Base-by-base conservation (phyloP, 306 rosid species). In the Cucumis sativus region DNA sequence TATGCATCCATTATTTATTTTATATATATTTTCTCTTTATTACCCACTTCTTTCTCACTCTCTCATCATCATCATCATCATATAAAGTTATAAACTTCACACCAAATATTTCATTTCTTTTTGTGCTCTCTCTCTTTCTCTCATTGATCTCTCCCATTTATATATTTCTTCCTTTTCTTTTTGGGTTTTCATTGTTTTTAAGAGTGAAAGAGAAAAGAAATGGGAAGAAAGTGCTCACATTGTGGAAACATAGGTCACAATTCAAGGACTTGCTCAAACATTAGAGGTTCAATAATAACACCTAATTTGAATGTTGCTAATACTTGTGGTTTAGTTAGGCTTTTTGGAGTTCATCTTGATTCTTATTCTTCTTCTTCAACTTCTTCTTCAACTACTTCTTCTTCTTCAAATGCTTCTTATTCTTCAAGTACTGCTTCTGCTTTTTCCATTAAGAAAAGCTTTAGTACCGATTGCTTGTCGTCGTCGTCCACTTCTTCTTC, bases 171-270 rank as follows among this genome's bases (percentile, higher is more conserved):
- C 30, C 28, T 12, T 49, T 23, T 17, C 49, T 60, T 63, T 67
- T n/a, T 49, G 39, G 40, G 54, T 33, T 33, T 15, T 23, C 21
- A 58, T 59, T 9, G 33, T 76, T 70, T 11, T 16, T 52, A 52
- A 51, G 57, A 15, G 57, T 52, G 76, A 0, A 12, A 5, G 17
- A 61, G 5, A 2, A 12, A 23, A 70, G 85, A 77, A 81, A 92
- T 95, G 99, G 97, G 89, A 0, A 92, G 99, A 77, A 95, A 95
- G 88, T 95, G 99, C 82, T 95, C 99, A 18, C 97, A 95, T 86
- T 95, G 99, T 86, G 96, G 97, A 73, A 89, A 84, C 74, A 84
- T 88, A 79, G 99, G 99, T 28, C 98, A 95, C 74, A 95, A 95
- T 85, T 95, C 97, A 11, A 92, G 99, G 69, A 95, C 99, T 8